Evolutionary conservation across 2,329 filamentous ascomycete genomes (phyloP), one percentile per base, ranked within the genome.

Genomic region (Metarhizium anisopliae): DNA sequence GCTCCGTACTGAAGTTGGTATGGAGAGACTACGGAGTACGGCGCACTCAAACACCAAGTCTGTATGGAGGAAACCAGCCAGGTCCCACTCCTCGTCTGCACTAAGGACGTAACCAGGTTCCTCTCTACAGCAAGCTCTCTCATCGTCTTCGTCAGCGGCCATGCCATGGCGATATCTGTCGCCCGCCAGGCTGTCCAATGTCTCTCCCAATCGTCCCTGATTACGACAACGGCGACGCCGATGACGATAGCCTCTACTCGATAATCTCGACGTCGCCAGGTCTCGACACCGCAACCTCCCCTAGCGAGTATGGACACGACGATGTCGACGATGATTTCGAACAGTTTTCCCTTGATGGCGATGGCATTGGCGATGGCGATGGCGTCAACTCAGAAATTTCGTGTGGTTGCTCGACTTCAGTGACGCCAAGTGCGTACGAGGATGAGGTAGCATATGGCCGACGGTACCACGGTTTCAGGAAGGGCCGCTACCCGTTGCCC

Each of bases 401-500:
- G 18, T 73, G 66, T 30, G 64, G 57, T 43, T 63, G 59, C 36
- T 71, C 66, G 32, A 69, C 64, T 5, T 73, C 69, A 14, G 61
- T 72, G 18, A 59, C 65, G 16, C 64, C 69, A 3, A 69, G 67
- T 55, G 63, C 70, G 30, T 66, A 67, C 58, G 64, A 64, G 40
- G 63, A 70, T 56, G 70, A 72, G 55, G 62, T 67, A 47, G 63
- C 64, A 35, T 61, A 68, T 55, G 69, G 69, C 3, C 66, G 69
- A 51, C 64, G 65, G n/a, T 78, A 77, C 56, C 75, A 78, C 61
- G 67, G 68, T 36, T 78, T 72, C 59, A 68, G 70, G 50, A 65
- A 71, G 42, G 72, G 72, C 40, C 66, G 70, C n/a, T 78, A 77
- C 56, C 74, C 75, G 2, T 63, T 78, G 18, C 74, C 76, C 3